phyloP scores from a whole-genome alignment of 2,329 filamentous ascomycete species.

The Calonectria pauciramosa region DNA sequence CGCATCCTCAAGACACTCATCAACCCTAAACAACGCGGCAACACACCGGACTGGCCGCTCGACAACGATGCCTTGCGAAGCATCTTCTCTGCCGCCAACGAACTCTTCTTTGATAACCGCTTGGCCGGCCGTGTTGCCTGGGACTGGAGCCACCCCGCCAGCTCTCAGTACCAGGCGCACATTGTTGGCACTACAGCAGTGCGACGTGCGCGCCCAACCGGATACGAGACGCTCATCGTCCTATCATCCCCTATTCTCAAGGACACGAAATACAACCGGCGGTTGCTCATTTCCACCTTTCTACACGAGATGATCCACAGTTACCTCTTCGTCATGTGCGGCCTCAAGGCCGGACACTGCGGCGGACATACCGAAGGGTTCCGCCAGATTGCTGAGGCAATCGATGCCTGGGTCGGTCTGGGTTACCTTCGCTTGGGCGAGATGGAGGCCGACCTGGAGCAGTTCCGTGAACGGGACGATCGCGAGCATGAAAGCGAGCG shows the following conservation, averaged over 20 bases:
- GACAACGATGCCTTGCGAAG: conserved; percentile 69
- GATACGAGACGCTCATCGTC: conserved; percentile 74
- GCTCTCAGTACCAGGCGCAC: conserved; percentile 64
- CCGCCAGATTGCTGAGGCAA: conserved; percentile 68
- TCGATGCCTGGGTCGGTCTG: conserved; percentile 72
- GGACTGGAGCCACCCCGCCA: conserved; percentile 70
- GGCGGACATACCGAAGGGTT: conserved; percentile 75
- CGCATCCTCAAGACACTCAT: conserved; percentile 72
- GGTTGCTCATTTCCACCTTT: conserved; percentile 74
- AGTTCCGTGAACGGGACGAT: conserved; percentile 57
- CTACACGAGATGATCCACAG: conserved; percentile 77
- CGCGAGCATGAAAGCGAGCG: conserved; percentile 39
- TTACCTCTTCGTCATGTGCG: conserved; percentile 74
- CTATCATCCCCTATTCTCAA: conserved; percentile 72
- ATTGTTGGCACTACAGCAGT: conserved; percentile 75
- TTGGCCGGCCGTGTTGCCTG: conserved; percentile 71
- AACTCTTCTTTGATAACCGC: conserved; percentile 72
- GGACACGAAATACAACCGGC: conserved; percentile 68
- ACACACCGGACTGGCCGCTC: conserved; percentile 62
- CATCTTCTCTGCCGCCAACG: conserved; percentile 73
- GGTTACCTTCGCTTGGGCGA: conserved; percentile 68
- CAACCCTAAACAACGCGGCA: conserved; percentile 57
- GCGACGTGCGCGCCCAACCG: conserved; percentile 60
- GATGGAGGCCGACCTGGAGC: conserved; percentile 72
- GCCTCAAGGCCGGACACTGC: conserved; percentile 66